Conservation (phyloP, 805 yeast species). For the Ogataea degrootiae region DNA sequence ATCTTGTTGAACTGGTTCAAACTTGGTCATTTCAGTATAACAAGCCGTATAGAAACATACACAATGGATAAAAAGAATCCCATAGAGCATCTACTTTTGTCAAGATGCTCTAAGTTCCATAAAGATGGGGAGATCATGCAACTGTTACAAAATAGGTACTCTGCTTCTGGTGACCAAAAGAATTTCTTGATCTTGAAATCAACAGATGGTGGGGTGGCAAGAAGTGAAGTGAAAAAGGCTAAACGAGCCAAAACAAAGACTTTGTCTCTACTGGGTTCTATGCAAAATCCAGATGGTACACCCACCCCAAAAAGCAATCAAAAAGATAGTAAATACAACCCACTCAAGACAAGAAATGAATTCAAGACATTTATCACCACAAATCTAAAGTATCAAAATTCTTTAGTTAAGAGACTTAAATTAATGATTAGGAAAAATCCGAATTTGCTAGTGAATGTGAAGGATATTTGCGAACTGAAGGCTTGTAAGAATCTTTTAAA, state of each 20-base stretch:
- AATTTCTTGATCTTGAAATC: conserved; percentile 39
- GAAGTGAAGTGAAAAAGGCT: conserved; percentile 11
- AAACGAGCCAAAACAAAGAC: conserved; percentile 15
- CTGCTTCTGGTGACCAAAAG: conserved; percentile 42
- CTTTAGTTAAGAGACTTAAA: conserved; percentile 34
- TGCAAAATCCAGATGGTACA: conserved; percentile 1
- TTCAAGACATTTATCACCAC: conserved; percentile 37
- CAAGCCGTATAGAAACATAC: too few species aligned
- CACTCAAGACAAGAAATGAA: conserved; percentile 32
- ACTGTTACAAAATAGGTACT: conserved; percentile 41
- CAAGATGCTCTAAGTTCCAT: conserved; percentile 38
- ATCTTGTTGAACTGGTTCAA: too few species aligned
- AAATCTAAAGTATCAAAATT: conserved; percentile 36
- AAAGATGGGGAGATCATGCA: conserved; percentile 32
- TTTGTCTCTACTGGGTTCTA: conserved; percentile 6
- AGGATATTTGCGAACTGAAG: conserved; percentile 19
- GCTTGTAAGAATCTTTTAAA: conserved; percentile 23
- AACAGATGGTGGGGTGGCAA: conserved; percentile 27
- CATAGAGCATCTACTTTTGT: conserved; percentile 42
- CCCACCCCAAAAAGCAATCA: not conserved
- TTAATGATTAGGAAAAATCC: conserved; percentile 21
- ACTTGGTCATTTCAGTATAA: too few species aligned
- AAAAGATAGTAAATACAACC: conserved; percentile 18
- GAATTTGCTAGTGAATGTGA: conserved; percentile 9
- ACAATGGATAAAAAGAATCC: conserved; percentile 39